phyloP scores from a whole-genome alignment of 202 grass and related monocot species.

The Brachypodium distachyon region DNA sequence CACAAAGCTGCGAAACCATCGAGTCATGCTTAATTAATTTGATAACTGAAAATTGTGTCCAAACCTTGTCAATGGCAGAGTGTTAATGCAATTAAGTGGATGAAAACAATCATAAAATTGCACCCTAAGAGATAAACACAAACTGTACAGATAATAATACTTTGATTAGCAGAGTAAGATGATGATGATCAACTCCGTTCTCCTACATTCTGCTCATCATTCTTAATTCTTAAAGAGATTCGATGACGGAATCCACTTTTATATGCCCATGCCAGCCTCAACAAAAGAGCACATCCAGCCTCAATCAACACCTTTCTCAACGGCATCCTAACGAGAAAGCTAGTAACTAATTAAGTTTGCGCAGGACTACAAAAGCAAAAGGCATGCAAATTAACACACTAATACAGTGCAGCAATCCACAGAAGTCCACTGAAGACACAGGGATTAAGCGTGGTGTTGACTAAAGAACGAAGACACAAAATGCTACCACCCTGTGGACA shows the following conservation, averaged over 20 bases:
- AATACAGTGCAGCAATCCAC: neutral
- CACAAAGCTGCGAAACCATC: neutral
- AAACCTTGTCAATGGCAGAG: conserved; percentile 18
- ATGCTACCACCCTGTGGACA: no score
- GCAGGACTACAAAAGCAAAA: neutral
- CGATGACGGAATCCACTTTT: conserved; percentile 40
- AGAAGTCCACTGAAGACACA: neutral
- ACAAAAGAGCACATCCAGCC: conserved; percentile 37
- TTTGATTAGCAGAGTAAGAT: neutral
- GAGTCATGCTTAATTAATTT: neutral
- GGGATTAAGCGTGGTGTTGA: neutral
- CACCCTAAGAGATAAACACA: neutral
- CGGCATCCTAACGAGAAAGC: conserved; percentile 21
- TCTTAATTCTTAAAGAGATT: conserved; percentile 26
- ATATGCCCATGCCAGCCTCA: conserved; percentile 35
- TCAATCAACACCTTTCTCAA: conserved; percentile 33
- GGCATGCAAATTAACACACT: neutral
- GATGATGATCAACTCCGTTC: conserved; percentile 3
- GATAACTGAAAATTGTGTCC: neutral
- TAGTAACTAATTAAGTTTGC: neutral
- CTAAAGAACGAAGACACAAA: neutral
- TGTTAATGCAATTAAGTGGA: conserved; percentile 1
- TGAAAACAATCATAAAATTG: conserved; percentile 2
- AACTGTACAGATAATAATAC: conserved; percentile 9
- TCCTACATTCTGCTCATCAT: conserved; percentile 35